Percentiles rank a stretch among this genome's conserved stretches.
Conservation (phyloP, 805 yeast genomes). For the Metschnikowia matae region DNA sequence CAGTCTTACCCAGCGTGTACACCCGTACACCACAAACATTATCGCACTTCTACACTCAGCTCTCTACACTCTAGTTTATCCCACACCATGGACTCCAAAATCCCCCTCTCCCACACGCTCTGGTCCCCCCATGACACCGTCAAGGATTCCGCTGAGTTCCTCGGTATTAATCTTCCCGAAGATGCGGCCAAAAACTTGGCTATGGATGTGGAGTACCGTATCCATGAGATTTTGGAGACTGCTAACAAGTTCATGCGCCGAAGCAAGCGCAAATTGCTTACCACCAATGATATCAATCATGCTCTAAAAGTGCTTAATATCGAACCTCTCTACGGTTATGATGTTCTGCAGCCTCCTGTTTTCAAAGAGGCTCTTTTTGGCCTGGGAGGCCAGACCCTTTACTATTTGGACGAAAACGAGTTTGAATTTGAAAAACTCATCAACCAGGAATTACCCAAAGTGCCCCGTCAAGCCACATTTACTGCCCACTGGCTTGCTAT, state of each 20-base stretch:
- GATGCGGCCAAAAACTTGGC: constrained; percentile 94
- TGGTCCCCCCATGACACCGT: constrained; percentile 99
- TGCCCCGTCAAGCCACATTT: constrained; percentile 87
- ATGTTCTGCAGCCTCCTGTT: constrained; percentile 61
- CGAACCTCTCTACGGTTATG: constrained; percentile 92
- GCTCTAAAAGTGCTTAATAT: constrained; percentile 83
- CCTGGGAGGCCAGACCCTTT: constrained; percentile 83
- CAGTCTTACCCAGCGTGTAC: neutral
- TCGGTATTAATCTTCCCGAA: constrained; percentile 81
- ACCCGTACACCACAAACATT: neutral
- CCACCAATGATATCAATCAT: constrained; percentile 75
- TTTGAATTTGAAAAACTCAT: constrained; percentile 90
- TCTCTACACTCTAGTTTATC: too few relatives aligned
- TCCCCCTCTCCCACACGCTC: constrained; percentile 77
- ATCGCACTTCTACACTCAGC: too few relatives aligned
- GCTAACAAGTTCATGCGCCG: constrained; percentile 96
- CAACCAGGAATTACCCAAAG: constrained; percentile 91
- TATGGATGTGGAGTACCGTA: constrained; percentile 98
- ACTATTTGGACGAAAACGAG: constrained; percentile 88
- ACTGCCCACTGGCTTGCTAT: constrained; percentile 98
- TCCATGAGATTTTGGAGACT: constrained; percentile 91
- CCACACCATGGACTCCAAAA: constrained; percentile 22
- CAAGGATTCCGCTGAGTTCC: constrained; percentile 88
- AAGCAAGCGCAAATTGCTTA: constrained; percentile 74
- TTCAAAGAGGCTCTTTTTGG: constrained; percentile 86